phyloP scores from a whole-genome alignment of 2,329 filamentous ascomycete species.

The Pezicula rhizophila region DNA sequence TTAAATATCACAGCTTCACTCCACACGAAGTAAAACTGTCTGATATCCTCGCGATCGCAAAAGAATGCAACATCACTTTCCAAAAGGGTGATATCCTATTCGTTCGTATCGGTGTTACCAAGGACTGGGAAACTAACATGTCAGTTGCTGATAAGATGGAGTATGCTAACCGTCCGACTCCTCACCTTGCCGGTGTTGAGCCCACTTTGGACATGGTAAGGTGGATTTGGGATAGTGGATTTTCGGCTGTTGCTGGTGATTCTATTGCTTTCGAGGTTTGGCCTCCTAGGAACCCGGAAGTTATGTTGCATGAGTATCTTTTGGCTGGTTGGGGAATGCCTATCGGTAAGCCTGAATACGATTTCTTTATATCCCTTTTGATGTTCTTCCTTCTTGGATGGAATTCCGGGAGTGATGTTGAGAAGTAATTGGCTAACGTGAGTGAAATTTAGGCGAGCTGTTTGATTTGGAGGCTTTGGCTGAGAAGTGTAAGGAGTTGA shows the following conservation, averaged over 20 bases:
- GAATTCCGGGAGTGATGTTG: too few relatives aligned
- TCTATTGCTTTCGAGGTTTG: constrained; percentile 33
- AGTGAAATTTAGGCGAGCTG: too few relatives aligned
- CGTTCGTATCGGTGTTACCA: constrained; percentile 35
- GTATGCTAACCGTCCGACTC: constrained; percentile 26
- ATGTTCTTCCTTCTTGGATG: too few relatives aligned
- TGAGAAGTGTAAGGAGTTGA: constrained; percentile 4
- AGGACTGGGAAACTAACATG: constrained; percentile 34
- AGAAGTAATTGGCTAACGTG: too few relatives aligned
- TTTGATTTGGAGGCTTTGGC: too few relatives aligned
- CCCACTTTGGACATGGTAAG: constrained; percentile 26
- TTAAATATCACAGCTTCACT: constrained; percentile 25
- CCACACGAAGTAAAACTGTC: constrained; percentile 32
- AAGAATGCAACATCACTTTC: constrained; percentile 37
- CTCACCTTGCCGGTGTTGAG: constrained; percentile 30
- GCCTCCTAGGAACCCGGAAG: constrained; percentile 30
- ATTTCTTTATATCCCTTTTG: too few relatives aligned
- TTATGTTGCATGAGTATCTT: constrained; percentile 39
- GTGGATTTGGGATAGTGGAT: constrained; percentile 31
- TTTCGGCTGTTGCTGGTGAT: constrained; percentile 31
- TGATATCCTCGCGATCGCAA: constrained; percentile 32
- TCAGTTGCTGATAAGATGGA: constrained; percentile 18
- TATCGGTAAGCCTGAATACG: constrained; percentile 23
- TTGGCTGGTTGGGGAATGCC: constrained; percentile 43
- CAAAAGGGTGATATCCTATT: constrained; percentile 47